A percentile compares a stretch with the other conserved stretches of the same genome.
phyloP scores from a whole-genome alignment of 306 rosid species.

The Bauhinia variegata region DNA sequence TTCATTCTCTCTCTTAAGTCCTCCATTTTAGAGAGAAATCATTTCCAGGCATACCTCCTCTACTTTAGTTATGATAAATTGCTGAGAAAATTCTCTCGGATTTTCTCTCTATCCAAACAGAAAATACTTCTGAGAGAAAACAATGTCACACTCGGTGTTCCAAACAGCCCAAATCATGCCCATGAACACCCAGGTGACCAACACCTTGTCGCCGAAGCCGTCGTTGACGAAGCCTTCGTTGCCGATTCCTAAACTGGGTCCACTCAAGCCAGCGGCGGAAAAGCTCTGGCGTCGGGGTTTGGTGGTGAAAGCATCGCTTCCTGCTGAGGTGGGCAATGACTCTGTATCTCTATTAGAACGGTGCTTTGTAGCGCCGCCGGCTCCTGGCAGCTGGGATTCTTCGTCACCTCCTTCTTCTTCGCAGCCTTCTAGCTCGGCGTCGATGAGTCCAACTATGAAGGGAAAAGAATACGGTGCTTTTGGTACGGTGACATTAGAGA shows the following conservation, averaged over 20 bases:
- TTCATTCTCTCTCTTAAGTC: conserved; percentile 45
- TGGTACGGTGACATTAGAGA: conserved; percentile 86
- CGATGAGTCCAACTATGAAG: conserved; percentile 65
- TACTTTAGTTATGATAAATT: not conserved
- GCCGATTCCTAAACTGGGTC: conserved; percentile 32
- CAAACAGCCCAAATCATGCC: conserved; percentile 74
- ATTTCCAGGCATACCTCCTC: not conserved
- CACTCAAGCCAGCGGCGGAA: conserved; percentile 14
- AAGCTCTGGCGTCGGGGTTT: conserved; percentile 24
- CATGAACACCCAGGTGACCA: conserved; percentile 52
- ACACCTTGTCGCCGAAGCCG: conserved; percentile 40
- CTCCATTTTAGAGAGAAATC: conserved; percentile 4
- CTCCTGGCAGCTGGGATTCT: conserved; percentile 24
- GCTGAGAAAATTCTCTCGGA: conserved; percentile 29
- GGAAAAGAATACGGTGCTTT: conserved; percentile 66
- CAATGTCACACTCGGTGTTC: conserved; percentile 66
- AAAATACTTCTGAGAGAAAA: not conserved
- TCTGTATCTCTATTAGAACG: conserved; percentile 53
- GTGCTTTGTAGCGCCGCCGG: conserved; percentile 55
- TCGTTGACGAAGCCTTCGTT: conserved; percentile 32
- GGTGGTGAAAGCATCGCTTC: conserved; percentile 47
- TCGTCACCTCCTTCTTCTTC: conserved; percentile 22
- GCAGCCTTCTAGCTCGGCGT: conserved; percentile 19
- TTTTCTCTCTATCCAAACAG: conserved; percentile 20
- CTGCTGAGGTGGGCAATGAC: conserved; percentile 47